These are phyloP conservation scores for Alternaria sp. DNA, from an alignment of 2,329 filamentous ascomycete genomes.

Conservation along the genomic window DNA sequence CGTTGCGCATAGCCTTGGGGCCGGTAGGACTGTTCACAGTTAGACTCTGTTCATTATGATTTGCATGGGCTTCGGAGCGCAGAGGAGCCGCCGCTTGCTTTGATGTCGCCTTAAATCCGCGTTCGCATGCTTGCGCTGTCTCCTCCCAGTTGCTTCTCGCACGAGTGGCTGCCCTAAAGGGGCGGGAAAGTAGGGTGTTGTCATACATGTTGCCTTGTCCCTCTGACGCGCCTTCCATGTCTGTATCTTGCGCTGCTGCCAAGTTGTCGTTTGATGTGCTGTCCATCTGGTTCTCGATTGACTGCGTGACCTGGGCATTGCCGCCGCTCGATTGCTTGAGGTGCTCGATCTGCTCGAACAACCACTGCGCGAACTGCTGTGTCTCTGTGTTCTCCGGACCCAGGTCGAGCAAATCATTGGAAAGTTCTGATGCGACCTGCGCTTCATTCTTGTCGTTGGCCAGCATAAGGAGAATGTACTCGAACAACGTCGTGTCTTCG, in stretches of 20 bases:
- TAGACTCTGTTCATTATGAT: conserved; percentile 21
- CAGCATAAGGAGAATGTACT: conserved; percentile 98
- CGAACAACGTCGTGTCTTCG: conserved; percentile 82
- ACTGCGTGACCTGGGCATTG: conserved; percentile 39
- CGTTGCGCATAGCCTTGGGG: conserved; percentile 91
- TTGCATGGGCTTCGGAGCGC: background rate
- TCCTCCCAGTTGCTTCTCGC: background rate
- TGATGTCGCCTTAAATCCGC: background rate
- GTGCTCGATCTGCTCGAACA: conserved; percentile 84
- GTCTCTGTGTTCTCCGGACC: conserved; percentile 83
- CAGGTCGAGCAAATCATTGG: conserved; percentile 83
- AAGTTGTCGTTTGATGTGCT: conserved; percentile 40
- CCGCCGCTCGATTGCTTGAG: conserved; percentile 69
- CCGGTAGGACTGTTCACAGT: conserved; percentile 81
- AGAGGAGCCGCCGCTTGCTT: conserved; percentile 7
- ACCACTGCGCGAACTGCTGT: conserved; percentile 85
- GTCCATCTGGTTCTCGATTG: conserved; percentile 37
- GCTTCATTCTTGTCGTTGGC: conserved; percentile 93
- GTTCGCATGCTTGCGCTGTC: background rate
- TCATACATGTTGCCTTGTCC: conserved; percentile 57
- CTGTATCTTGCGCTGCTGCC: conserved; percentile 64
- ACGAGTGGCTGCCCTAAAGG: background rate
- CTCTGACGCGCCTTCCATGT: conserved; percentile 71
- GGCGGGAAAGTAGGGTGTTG: conserved; percentile 8
- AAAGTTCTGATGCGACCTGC: conserved; percentile 86